Evolutionary conservation across 2,329 filamentous ascomycete genomes (phyloP).

Genomic region (Diplodia mutila): DNA sequence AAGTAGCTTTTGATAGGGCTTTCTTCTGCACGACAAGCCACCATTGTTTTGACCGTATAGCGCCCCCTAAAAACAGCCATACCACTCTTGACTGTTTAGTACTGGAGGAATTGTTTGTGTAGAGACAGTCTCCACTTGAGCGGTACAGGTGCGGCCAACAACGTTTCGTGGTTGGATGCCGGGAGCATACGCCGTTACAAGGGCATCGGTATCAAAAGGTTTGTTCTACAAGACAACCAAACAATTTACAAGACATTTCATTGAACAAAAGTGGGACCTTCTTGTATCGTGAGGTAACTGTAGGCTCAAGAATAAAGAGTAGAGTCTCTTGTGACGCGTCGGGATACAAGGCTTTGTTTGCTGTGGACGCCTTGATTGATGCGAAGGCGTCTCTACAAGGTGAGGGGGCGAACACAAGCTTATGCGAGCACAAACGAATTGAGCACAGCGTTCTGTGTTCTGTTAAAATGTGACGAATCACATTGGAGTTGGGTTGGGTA

Average conservation of each 20-base stretch:
- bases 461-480: not conserved
- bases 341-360: not conserved
- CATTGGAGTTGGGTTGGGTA: not conserved
- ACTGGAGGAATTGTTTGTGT: not conserved
- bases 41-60: not conserved
- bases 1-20: too few relatives aligned
- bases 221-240: too few relatives aligned
- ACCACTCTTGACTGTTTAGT: not conserved
- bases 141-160: not conserved
- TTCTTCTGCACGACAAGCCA: too few relatives aligned
- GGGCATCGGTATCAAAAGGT: not conserved
- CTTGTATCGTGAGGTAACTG: too few relatives aligned
- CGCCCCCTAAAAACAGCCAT: not conserved
- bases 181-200: not conserved
- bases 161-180: not conserved
- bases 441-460: not conserved
- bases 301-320: not conserved
- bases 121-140: not conserved
- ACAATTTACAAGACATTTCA: too few relatives aligned
- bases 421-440: not conserved
- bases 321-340: not conserved
- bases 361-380: constrained; percentile 2
- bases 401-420: too few relatives aligned
- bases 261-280: too few relatives aligned
- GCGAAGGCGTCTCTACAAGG: not conserved